These are phyloP conservation scores for Bertia moriformis DNA, from an alignment of 2,329 filamentous ascomycete species.

Conservation along the genomic window DNA sequence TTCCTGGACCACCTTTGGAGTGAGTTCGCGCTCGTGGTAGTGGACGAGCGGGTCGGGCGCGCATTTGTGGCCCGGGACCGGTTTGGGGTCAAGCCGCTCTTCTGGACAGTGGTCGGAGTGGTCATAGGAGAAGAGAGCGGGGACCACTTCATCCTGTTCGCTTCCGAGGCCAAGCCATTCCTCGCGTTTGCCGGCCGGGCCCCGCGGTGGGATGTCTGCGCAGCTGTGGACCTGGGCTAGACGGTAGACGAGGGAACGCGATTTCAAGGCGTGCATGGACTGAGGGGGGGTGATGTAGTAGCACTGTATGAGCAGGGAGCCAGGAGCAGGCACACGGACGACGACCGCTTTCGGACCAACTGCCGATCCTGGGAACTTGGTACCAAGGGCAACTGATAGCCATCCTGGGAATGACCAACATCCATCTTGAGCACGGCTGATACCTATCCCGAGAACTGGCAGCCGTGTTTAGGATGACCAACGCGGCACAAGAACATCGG, in stretches of 20 bases:
- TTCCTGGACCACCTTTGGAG: slow-evolving; percentile 28
- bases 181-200: slow-evolving; percentile 31
- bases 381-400: too few species aligned
- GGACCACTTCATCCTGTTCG: slow-evolving; percentile 27
- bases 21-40: slow-evolving; percentile 37
- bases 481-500: too few species aligned
- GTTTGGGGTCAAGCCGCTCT: slow-evolving; percentile 41
- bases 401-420: too few species aligned
- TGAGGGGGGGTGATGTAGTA: slow-evolving; percentile 21
- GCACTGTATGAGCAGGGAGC: too few species aligned
- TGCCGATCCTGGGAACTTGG: too few species aligned
- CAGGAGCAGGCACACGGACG: too few species aligned
- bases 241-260: slow-evolving; percentile 26
- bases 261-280: slow-evolving; percentile 33
- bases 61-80: slow-evolving; percentile 35
- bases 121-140: too few species aligned
- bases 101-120: slow-evolving; percentile 27
- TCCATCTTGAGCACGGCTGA: too few species aligned
- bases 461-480: too few species aligned
- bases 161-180: slow-evolving; percentile 38
- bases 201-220: slow-evolving; percentile 34
- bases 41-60: slow-evolving; percentile 23
- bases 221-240: slow-evolving; percentile 26
- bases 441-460: too few species aligned
- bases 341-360: too few species aligned